These are phyloP conservation scores for Mimosa pudica DNA, from an alignment of 306 rosid genomes.

Conservation along the genomic window DNA sequence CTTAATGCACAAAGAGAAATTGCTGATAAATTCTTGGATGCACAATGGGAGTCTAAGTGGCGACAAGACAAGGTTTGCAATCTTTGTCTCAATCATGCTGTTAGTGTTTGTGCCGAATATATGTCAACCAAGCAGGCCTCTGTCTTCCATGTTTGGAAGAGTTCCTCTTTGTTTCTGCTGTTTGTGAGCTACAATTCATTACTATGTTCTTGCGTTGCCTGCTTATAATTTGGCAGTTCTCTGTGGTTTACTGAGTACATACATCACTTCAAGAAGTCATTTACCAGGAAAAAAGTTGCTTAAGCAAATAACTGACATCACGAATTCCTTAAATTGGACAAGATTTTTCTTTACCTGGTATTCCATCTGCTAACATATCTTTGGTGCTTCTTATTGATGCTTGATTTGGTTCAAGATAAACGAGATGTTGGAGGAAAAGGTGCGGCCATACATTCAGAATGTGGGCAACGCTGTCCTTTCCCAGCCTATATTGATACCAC, in stretches of 20 bases:
- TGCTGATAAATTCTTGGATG: constrained; percentile 82
- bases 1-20: constrained; percentile 95
- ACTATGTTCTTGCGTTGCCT: constrained; percentile 10
- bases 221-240: constrained; percentile 3
- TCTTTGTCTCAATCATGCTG: constrained; percentile 24
- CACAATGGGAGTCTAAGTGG: constrained; percentile 95
- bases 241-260: constrained; percentile 9
- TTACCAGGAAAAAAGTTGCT: not conserved
- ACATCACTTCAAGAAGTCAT: constrained; percentile 7
- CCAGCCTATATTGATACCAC: constrained; percentile 65
- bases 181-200: not conserved
- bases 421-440: constrained; percentile 81
- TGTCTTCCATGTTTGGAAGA: constrained; percentile 11
- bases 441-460: constrained; percentile 67
- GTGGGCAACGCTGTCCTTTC: constrained; percentile 56
- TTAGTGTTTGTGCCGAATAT: constrained; percentile 18
- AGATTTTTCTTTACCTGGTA: not conserved
- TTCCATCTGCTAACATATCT: not conserved
- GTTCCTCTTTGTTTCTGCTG: constrained; percentile 14
- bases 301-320: not conserved
- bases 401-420: constrained; percentile 59
- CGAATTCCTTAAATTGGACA: not conserved
- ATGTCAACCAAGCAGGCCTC: constrained; percentile 17
- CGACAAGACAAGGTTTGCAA: constrained; percentile 81
- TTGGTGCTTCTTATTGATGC: constrained; percentile 22